Evolutionary conservation across 2,329 filamentous ascomycete species (phyloP).

Genomic region (Aspergillus japonicus): DNA sequence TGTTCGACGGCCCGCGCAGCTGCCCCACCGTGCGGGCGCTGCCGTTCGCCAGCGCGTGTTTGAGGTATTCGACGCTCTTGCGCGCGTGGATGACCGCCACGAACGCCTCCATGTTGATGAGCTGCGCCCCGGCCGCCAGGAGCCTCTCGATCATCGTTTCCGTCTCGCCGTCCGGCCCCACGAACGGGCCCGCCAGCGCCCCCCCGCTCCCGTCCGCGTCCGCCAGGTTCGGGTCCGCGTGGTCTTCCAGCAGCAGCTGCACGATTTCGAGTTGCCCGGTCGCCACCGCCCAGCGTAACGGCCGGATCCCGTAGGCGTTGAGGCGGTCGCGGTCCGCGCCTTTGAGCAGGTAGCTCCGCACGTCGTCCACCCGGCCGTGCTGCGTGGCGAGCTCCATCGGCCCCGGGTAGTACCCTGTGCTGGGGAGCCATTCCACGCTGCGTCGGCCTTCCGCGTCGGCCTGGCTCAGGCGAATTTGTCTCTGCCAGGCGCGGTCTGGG

Average conservation of each 20-base stretch:
- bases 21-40: not conserved
- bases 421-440: not conserved
- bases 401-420: not conserved
- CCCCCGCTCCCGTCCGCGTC: not conserved
- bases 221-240: not conserved
- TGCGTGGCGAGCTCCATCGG: not conserved
- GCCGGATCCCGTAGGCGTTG: not conserved
- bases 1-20: not conserved
- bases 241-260: not conserved
- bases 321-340: not conserved
- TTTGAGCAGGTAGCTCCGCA: not conserved
- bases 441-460: not conserved
- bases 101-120: not conserved
- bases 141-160: not conserved
- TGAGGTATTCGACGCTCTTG: not conserved
- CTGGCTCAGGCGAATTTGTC: not conserved
- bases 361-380: not conserved
- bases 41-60: not conserved
- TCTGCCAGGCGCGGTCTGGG: not conserved
- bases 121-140: not conserved
- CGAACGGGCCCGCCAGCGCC: not conserved
- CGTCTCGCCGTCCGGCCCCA: not conserved
- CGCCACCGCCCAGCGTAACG: not conserved
- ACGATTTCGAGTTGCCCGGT: not conserved
- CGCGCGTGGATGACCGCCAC: not conserved